Evolutionary conservation across 1,284 basidiomycete species (phyloP).

Genomic region (Pseudozyma flocculosa): DNA sequence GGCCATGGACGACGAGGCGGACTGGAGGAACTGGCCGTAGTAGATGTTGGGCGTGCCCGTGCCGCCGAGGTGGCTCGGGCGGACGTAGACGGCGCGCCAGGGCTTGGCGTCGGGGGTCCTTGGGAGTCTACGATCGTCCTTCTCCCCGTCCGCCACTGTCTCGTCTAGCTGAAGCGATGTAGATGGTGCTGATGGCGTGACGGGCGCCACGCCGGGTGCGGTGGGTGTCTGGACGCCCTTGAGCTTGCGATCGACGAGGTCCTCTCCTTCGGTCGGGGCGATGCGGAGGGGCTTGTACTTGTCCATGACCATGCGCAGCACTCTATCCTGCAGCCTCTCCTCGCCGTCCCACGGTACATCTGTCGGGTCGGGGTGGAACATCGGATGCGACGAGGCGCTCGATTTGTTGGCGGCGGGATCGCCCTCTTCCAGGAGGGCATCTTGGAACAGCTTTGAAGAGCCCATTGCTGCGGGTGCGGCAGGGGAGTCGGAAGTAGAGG

Average conservation of each 20-base stretch:
- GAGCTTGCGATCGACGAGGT: constrained; percentile 38
- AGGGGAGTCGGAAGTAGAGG: no score
- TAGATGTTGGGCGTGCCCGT: constrained; percentile 25
- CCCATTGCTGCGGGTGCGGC: background rate
- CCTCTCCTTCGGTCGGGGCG: background rate
- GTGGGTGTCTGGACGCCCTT: constrained; percentile 21
- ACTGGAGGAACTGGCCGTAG: constrained; percentile 38
- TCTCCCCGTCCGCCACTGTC: background rate
- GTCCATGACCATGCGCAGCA: constrained; percentile 53
- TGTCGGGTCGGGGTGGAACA: constrained; percentile 12
- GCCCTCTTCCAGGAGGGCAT: background rate
- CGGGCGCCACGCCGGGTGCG: background rate
- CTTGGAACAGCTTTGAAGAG: background rate
- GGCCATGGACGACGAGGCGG: constrained; percentile 1
- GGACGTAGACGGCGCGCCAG: constrained; percentile 50
- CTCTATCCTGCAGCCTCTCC: constrained; percentile 44
- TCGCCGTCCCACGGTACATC: constrained; percentile 49
- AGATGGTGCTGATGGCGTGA: no score
- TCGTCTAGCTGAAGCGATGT: background rate
- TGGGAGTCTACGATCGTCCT: constrained; percentile 31
- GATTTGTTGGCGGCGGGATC: background rate
- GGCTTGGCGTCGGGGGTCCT: constrained; percentile 44
- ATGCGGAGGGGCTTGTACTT: constrained; percentile 50
- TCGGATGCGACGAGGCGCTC: background rate
- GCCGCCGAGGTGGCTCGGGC: constrained; percentile 23